Conservation (phyloP, 306 rosid species). For the Dalbergia cultrata region DNA sequence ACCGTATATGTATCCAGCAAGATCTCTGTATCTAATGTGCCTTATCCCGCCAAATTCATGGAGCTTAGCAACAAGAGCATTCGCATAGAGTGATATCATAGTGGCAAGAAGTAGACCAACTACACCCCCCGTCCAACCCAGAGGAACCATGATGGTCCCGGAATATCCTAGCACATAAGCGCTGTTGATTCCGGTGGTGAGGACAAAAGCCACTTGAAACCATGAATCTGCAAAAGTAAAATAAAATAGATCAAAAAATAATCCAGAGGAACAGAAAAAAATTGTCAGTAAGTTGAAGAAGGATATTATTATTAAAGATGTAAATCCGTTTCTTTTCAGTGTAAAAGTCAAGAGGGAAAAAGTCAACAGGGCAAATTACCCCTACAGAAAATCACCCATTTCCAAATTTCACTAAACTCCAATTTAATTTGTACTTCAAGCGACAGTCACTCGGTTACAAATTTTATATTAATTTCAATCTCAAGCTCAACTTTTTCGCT, state of each 20-base stretch:
- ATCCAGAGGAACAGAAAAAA: background rate
- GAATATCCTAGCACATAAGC: constrained; percentile 95
- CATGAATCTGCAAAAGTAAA: constrained; percentile 72
- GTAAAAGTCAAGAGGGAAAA: background rate
- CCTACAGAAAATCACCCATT: background rate
- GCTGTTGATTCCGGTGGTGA: constrained; percentile 96
- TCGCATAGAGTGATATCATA: constrained; percentile 77
- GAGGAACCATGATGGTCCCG: constrained; percentile 85
- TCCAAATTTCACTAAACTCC: background rate
- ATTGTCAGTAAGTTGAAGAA: background rate
- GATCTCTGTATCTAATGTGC: constrained; percentile 95
- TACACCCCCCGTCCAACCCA: constrained; percentile 82
- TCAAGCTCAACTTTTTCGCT: too few relatives aligned
- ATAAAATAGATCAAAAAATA: background rate
- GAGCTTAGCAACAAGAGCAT: constrained; percentile 75
- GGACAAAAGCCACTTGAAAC: constrained; percentile 86
- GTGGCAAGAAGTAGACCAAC: constrained; percentile 78
- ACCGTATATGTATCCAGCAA: constrained; percentile 89
- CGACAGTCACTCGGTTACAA: background rate
- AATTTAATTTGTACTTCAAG: background rate
- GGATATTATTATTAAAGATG: background rate
- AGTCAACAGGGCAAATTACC: background rate
- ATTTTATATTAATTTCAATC: background rate
- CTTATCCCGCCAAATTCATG: constrained; percentile 91
- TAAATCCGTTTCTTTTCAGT: background rate